Evolutionary conservation across 2,329 filamentous ascomycete species (phyloP).

Genomic region (Ophiostoma perfectum): DNA sequence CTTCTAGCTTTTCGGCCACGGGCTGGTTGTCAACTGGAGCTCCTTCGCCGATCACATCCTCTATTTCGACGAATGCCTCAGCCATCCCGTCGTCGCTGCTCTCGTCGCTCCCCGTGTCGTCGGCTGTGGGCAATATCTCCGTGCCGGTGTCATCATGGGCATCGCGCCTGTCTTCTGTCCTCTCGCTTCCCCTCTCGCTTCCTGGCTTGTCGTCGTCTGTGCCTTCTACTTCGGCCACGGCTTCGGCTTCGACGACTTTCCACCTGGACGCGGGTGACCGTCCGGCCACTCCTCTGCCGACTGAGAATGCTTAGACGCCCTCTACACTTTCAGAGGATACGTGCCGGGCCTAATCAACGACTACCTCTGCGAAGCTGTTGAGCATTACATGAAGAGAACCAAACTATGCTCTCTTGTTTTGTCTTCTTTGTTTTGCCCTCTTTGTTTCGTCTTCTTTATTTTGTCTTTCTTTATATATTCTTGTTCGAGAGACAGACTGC

Average conservation of each 20-base stretch:
- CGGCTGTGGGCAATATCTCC: background rate
- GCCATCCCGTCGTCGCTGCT: background rate
- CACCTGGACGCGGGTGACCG: background rate
- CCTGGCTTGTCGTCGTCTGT: background rate
- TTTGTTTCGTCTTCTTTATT: background rate
- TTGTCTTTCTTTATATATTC: background rate
- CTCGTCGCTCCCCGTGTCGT: background rate
- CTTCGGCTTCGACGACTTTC: background rate
- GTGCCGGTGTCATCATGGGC: background rate
- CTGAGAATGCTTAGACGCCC: too few species aligned
- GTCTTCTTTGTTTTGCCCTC: background rate
- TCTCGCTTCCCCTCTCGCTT: background rate
- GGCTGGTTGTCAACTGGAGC: background rate
- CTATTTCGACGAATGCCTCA: background rate
- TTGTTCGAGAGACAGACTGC: conserved; percentile 8
- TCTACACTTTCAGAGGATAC: background rate
- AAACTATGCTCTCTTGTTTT: background rate
- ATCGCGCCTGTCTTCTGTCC: background rate
- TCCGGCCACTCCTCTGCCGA: background rate
- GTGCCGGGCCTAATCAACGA: background rate
- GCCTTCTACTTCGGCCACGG: background rate
- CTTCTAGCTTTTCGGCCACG: background rate
- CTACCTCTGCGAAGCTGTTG: too few species aligned
- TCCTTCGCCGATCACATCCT: background rate
- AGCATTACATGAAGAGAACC: background rate